Percentiles rank a stretch among this genome's conserved stretches.
Conservation (phyloP, 805 yeast species). For the Metschnikowia sp. region DNA sequence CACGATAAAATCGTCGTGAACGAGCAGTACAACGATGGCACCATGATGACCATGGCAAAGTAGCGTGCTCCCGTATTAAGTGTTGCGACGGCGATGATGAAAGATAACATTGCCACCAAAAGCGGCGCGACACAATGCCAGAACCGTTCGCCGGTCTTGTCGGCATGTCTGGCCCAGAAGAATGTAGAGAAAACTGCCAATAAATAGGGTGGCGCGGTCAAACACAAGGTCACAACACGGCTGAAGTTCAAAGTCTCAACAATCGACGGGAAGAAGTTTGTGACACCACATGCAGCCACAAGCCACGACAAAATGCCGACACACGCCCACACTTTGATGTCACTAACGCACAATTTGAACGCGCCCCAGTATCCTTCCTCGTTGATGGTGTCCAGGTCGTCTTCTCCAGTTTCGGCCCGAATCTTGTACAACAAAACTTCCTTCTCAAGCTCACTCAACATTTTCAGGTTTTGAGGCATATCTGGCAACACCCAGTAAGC, state of each 20-base stretch:
- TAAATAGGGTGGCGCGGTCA: conserved; percentile 59
- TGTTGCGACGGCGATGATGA: conserved; percentile 48
- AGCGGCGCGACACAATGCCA: conserved; percentile 47
- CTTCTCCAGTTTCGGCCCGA: conserved; percentile 38
- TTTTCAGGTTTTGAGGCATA: conserved; percentile 49
- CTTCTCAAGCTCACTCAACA: conserved; percentile 43
- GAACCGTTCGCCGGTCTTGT: conserved; percentile 52
- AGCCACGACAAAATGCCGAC: conserved; percentile 43
- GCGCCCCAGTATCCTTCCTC: conserved; percentile 37
- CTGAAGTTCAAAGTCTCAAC: conserved; percentile 52
- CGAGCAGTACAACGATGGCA: conserved; percentile 53
- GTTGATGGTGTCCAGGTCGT: conserved; percentile 34
- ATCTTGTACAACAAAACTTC: conserved; percentile 42
- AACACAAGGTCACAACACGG: conserved; percentile 48
- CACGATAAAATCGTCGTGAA: conserved; percentile 52
- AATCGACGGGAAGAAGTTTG: conserved; percentile 60
- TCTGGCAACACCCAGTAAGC: conserved; percentile 51
- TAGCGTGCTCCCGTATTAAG: conserved; percentile 55
- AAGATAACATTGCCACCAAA: conserved; percentile 40
- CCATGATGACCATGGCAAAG: conserved; percentile 58
- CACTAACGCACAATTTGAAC: conserved; percentile 35
- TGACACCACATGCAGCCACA: conserved; percentile 60
- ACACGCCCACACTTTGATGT: conserved; percentile 46
- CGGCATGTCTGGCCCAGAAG: conserved; percentile 55
- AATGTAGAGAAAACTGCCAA: conserved; percentile 50